Evolutionary conservation across 768 basidiomycete genomes (phyloP).

Genomic region (Boletus vermiculosoides): DNA sequence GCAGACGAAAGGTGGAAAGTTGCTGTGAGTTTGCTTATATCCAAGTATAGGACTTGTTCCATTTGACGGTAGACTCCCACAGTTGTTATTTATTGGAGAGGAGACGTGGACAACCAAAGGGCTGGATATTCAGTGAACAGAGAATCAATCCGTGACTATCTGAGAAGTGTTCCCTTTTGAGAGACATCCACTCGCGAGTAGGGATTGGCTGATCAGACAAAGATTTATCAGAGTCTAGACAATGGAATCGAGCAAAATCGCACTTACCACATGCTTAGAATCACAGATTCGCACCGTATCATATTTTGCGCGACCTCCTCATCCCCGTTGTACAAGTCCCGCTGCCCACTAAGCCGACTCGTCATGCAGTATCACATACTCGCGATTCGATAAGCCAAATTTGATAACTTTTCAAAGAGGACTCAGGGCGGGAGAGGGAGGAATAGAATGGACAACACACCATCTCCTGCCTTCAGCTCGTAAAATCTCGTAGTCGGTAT

Average conservation of each 20-base stretch:
- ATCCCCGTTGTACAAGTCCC: not conserved
- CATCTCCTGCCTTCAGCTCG: slow-evolving; percentile 76
- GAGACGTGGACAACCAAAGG: not conserved
- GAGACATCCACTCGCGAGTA: not conserved
- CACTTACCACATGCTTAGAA: not conserved
- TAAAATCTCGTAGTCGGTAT: slow-evolving; percentile 88
- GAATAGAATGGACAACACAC: slow-evolving; percentile 42
- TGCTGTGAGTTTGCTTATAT: not conserved
- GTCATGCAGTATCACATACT: slow-evolving; percentile 86
- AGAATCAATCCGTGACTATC: not conserved
- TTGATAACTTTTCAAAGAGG: slow-evolving; percentile 61
- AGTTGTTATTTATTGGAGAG: not conserved
- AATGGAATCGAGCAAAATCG: not conserved
- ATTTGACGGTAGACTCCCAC: not conserved
- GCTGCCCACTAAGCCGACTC: slow-evolving; percentile 48
- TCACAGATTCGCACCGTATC: not conserved
- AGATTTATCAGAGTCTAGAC: not conserved
- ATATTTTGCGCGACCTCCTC: not conserved
- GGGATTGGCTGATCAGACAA: not conserved
- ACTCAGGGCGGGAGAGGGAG: slow-evolving; percentile 8
- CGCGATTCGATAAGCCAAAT: slow-evolving; percentile 76
- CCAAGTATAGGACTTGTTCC: not conserved
- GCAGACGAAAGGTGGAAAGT: not conserved
- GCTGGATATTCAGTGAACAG: not conserved
- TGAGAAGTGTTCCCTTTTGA: not conserved